Base-by-base conservation (phyloP, 2,329 filamentous ascomycete genomes). In the Aspergillus arachidicola region DNA sequence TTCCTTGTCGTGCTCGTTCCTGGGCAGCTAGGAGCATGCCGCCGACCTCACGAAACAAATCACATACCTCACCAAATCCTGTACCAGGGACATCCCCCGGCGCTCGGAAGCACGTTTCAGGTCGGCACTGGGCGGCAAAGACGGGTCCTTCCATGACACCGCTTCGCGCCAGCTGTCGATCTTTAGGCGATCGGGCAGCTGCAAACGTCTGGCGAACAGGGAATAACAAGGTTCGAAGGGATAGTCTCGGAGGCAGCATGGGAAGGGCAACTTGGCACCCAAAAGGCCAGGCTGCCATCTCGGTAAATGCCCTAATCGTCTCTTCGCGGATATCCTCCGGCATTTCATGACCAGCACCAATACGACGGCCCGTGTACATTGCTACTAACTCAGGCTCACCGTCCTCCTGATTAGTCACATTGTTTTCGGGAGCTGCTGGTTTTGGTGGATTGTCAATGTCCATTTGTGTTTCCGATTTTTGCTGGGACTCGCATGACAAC, bases 71-170 rank as follows among this genome's bases (percentile, higher is more conserved):
- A 36, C 70, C 76, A 55, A 75, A 66, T 5, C 75, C 77, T 12
- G 71, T 62, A 1, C 75, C 78, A 3, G 67, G 62, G 3, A 63
- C 56, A 19, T 78, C 75, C 1, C 66, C 66, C 1, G 67, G 56
- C 4, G 64, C 69, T n/a, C 81, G 82, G 71, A 89, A 89, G 6
- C 78, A 77, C 1, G 82, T 84, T 62, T 88, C 86, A 12, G 80
- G 76, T 30, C 86, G 80, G 68, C 83, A 85, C 68, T 87, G 85
- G 2, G 85, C 77, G 3, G 82, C 82, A 32, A 89, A 71, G 10
- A 89, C 72, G 1, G 87, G 87, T 0, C 87, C 87, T 70, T 88
- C 84, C 53, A 88, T 77, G 68, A 83, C 81, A 2, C 86, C 85
- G 63, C 79, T 80, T 55, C 86, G 81, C 11, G 85, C 85, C 58